phyloP scores from a whole-genome alignment of 2,329 filamentous ascomycete genomes.

The Karstenula rhodostoma region DNA sequence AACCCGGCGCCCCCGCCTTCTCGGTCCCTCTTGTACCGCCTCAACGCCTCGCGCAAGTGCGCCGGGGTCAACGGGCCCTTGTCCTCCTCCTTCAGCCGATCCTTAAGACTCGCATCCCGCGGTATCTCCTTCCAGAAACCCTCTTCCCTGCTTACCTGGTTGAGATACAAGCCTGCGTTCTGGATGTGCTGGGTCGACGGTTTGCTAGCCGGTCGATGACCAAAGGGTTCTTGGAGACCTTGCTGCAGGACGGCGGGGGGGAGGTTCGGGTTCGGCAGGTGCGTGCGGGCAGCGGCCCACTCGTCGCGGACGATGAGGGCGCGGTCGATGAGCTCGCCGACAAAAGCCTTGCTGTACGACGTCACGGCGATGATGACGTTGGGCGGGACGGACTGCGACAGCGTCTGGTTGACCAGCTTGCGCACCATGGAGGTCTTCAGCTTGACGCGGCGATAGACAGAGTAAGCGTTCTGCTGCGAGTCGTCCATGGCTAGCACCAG shows the following conservation, averaged over 20 bases:
- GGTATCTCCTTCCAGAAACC: slow-evolving; percentile 40
- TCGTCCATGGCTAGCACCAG: slow-evolving; percentile 70
- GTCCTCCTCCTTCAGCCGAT: slow-evolving; percentile 45
- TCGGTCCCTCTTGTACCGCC: slow-evolving; percentile 69
- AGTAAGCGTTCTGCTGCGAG: slow-evolving; percentile 75
- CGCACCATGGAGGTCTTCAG: slow-evolving; percentile 74
- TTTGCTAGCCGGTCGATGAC: slow-evolving; percentile 40
- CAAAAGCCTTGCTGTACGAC: slow-evolving; percentile 78
- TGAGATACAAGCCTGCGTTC: slow-evolving; percentile 33
- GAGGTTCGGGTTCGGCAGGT: slow-evolving; percentile 42
- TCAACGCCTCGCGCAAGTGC: slow-evolving; percentile 76
- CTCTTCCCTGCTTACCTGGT: slow-evolving; percentile 30
- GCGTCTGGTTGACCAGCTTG: slow-evolving; percentile 80
- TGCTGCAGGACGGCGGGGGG: slow-evolving; percentile 35
- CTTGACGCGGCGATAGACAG: slow-evolving; percentile 74
- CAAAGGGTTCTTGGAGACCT: slow-evolving; percentile 39
- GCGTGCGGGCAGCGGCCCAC: slow-evolving; percentile 65
- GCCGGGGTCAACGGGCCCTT: slow-evolving; percentile 73
- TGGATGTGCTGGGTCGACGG: slow-evolving; percentile 40
- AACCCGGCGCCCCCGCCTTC: slow-evolving; percentile 68
- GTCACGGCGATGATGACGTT: slow-evolving; percentile 79
- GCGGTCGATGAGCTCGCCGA: slow-evolving; percentile 77
- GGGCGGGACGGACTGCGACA: slow-evolving; percentile 78
- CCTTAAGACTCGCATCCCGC: slow-evolving; percentile 33
- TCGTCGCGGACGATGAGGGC: slow-evolving; percentile 76